Base-by-base conservation (phyloP, 106 monocot species). In the Dendrobium chrysotoxum region DNA sequence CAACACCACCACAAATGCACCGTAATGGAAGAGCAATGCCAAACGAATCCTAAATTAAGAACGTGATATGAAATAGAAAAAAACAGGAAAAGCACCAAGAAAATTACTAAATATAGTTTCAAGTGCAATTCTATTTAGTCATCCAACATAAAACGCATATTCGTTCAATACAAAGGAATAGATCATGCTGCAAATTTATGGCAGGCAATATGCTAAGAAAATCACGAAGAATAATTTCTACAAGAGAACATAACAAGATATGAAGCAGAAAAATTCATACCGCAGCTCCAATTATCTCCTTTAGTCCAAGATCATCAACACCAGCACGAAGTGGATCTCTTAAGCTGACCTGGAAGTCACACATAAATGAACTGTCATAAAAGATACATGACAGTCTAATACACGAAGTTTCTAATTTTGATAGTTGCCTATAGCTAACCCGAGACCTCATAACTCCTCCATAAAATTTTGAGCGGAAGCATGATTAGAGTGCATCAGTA, bases 281-380 rank as follows among this genome's bases (percentile, higher is more conserved):
- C 82, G 95, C 93, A 78, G 88, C 86, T 21, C 95, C 88, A 88
- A 99, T 99, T 70, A 99, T 95, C 76, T 99, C 93, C 88, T 84
- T 89, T 13, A 99, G 76, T 11, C 88, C 93, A 82, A 76, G 79
- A 80, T 99, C 91, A 86, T 95, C 93, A 77, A 90, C 77, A 57
- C 95, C 95, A 85, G 75, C 81, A 28, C 99, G 92, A 73, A 99
- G 85, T 61, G 99, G 95, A 85, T 99, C 99, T 86, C 99, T 93
- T 66, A 99, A 82, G 81, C 99, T 95, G 20, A 95, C 98, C 98
- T 99, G 84, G n/a, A 74, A 74, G 0, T 39, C 20, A 42, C 20
- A 23, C 41, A 30, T 12, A 74, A 74, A 42, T 38, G 16, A 73
- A 40, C 16, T 39, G 16, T 73, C 18, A 12, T 40, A 21, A 73